Conservation (phyloP, 148 eudicot genomes). For the Rhododendron mucronatum region DNA sequence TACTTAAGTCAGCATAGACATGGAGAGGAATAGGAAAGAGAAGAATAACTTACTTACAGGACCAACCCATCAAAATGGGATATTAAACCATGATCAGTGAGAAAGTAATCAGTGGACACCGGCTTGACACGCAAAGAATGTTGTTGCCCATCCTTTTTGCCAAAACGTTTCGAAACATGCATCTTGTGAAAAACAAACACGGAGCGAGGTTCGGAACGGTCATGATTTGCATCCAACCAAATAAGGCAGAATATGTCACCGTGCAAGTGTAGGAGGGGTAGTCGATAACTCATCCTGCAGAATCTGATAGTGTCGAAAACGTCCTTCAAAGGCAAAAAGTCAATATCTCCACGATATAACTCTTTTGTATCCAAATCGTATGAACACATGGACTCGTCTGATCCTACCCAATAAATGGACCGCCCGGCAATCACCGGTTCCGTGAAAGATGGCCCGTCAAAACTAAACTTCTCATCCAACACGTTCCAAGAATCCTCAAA, state of each 20-base stretch:
- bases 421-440: background rate
- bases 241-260: background rate
- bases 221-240: background rate
- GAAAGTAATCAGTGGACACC: background rate
- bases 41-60: background rate
- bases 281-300: background rate
- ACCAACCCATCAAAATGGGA: background rate
- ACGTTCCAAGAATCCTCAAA: background rate
- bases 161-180: background rate
- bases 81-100: background rate
- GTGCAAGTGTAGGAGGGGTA: background rate
- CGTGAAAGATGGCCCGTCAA: background rate
- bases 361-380: background rate
- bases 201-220: background rate
- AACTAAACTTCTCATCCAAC: background rate
- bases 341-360: background rate
- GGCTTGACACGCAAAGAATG: background rate
- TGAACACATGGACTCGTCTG: background rate
- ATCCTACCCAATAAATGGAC: background rate
- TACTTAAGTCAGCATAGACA: too few relatives aligned
- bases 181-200: background rate
- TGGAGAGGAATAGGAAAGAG: too few relatives aligned
- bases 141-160: background rate
- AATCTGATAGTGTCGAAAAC: background rate
- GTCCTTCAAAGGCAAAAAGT: background rate